Conservation (phyloP, 2,329 filamentous ascomycete species). For the Coniochaeta sp. region DNA sequence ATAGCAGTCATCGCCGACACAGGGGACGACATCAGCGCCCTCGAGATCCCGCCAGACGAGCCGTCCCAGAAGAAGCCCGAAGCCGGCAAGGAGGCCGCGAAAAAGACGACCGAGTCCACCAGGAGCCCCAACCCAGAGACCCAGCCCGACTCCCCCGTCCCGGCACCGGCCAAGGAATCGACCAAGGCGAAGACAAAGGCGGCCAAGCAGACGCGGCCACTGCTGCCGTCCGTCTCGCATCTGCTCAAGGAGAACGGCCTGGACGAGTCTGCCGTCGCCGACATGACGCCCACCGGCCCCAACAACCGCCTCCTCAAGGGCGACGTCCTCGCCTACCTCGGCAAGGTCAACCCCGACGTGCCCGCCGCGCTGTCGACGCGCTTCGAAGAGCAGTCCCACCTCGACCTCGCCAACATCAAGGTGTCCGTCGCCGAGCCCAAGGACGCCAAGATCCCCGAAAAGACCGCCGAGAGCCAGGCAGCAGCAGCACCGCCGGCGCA, state of each 20-base stretch:
- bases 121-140: slow-evolving; percentile 12
- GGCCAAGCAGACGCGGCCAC: slow-evolving; percentile 61
- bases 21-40: slow-evolving; percentile 67
- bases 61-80: slow-evolving; percentile 31
- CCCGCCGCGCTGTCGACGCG: slow-evolving; percentile 63
- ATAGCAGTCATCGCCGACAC: slow-evolving; percentile 79
- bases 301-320: slow-evolving; percentile 88
- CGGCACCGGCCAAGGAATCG: slow-evolving; percentile 20
- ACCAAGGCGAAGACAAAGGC: slow-evolving; percentile 41
- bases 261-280: slow-evolving; percentile 64
- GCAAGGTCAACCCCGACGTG: slow-evolving; percentile 64
- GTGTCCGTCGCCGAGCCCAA: slow-evolving; percentile 44
- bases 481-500: too few species aligned
- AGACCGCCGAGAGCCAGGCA: slow-evolving; percentile 29
- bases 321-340: slow-evolving; percentile 86
- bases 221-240: slow-evolving; percentile 77
- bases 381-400: slow-evolving; percentile 69
- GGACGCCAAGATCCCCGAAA: slow-evolving; percentile 15
- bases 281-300: slow-evolving; percentile 83
- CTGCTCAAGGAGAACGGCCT: slow-evolving; percentile 75
- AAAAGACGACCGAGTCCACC: slow-evolving; percentile 15
- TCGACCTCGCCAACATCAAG: slow-evolving; percentile 87
- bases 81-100: slow-evolving; percentile 18
- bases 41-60: slow-evolving; percentile 70
- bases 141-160: slow-evolving; percentile 6